Percentiles rank a stretch among this genome's conserved stretches.
Conservation (phyloP, 78 protist genomes). For the Dictyostelium brefeldianum region DNA sequence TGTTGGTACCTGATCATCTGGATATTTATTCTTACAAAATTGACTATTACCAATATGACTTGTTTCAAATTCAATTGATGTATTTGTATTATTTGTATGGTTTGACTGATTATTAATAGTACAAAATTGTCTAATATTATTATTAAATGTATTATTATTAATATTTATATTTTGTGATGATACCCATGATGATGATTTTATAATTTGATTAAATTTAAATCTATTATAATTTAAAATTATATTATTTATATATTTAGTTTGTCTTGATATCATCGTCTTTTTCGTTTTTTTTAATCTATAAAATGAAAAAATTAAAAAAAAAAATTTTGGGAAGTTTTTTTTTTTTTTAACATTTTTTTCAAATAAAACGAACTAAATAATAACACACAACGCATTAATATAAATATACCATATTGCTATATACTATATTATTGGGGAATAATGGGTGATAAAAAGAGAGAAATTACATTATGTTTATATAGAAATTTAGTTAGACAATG, state of each 20-base stretch:
- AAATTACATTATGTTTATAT: constrained; percentile 29
- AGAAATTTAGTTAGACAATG: constrained; percentile 41
- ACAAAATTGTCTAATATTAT: background rate
- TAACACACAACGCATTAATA: background rate
- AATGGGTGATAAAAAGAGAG: background rate
- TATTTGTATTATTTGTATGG: background rate
- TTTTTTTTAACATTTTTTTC: background rate
- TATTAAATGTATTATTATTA: background rate
- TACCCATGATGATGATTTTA: background rate
- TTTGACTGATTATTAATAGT: background rate
- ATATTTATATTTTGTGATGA: background rate
- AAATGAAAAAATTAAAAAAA: background rate
- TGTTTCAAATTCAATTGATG: background rate
- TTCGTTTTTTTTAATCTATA: background rate
- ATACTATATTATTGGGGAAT: background rate
- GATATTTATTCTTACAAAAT: constrained; percentile 13
- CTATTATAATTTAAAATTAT: background rate
- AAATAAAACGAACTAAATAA: background rate
- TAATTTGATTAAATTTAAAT: background rate
- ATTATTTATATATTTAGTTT: background rate
- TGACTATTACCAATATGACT: constrained; percentile 10
- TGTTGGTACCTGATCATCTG: background rate
- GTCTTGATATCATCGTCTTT: background rate
- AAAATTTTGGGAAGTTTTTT: too few species aligned
- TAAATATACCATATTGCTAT: background rate